Conservation (phyloP, 345 rosid genomes). For the Eucalyptus shirleyi region DNA sequence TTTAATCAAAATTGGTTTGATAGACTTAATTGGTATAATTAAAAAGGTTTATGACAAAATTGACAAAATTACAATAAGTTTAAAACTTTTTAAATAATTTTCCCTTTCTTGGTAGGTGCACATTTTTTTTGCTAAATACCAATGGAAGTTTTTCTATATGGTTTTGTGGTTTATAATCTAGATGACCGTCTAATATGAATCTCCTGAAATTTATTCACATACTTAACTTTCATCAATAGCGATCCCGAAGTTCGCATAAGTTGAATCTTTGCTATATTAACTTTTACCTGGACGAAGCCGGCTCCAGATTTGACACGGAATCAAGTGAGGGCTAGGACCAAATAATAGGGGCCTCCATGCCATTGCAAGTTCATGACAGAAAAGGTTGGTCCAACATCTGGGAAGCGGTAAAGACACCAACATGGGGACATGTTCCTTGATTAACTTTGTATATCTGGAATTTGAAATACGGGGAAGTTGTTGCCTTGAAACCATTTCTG, state of each 20-base stretch:
- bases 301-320: neutral
- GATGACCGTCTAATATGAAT: neutral
- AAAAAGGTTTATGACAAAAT: too few relatives aligned
- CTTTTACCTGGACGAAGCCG: neutral
- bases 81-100: too few relatives aligned
- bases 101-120: accelerated
- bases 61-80: accelerated
- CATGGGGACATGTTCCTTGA: neutral
- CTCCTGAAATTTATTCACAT: neutral
- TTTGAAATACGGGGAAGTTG: neutral
- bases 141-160: neutral
- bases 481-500: neutral
- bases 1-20: too few relatives aligned
- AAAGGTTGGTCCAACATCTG: neutral
- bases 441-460: neutral
- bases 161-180: neutral
- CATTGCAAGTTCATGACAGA: neutral
- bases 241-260: neutral
- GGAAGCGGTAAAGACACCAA: neutral
- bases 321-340: neutral
- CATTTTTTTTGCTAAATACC: neutral
- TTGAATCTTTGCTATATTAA: neutral
- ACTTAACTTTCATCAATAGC: neutral
- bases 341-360: neutral
- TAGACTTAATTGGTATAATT: too few relatives aligned